A percentile compares a stretch with the other conserved stretches of the same genome.
These are phyloP conservation scores for Lodderomyces theae DNA, from an alignment of 1,139 yeast species.

Conservation along the genomic window DNA sequence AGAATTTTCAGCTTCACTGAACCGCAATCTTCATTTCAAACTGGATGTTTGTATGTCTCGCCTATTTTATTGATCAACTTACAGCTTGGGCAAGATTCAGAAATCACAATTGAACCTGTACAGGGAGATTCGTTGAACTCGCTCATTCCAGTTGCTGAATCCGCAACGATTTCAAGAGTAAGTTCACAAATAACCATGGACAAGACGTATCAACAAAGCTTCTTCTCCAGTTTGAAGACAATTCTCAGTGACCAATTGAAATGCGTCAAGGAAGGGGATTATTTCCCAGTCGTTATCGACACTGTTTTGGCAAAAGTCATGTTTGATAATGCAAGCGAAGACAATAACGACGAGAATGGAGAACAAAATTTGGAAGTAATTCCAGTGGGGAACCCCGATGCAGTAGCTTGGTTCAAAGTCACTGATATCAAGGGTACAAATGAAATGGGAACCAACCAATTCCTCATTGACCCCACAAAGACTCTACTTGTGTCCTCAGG, in stretches of 20 bases:
- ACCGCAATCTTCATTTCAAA: conserved; percentile 47
- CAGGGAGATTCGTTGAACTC: conserved; percentile 18
- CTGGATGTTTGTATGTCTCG: conserved; percentile 51
- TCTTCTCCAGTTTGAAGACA: conserved; percentile 59
- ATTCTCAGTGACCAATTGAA: conserved; percentile 60
- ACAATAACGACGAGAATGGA: conserved; percentile 22
- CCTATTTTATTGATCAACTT: conserved; percentile 63
- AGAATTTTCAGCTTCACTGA: conserved; percentile 61
- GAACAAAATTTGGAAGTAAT: conserved; percentile 33
- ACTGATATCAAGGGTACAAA: conserved; percentile 37
- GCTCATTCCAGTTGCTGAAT: conserved; percentile 37
- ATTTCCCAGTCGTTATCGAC: conserved; percentile 77
- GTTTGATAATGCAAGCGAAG: conserved; percentile 32
- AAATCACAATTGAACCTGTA: conserved; percentile 27
- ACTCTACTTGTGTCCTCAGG: conserved; percentile 74
- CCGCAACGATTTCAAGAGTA: conserved; percentile 61
- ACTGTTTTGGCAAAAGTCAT: conserved; percentile 62
- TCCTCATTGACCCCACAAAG: conserved; percentile 57
- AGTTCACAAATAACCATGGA: conserved; percentile 74
- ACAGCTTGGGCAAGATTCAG: conserved; percentile 30
- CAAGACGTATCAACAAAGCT: conserved; percentile 59
- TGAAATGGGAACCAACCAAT: conserved; percentile 41
- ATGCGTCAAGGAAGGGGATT: conserved; percentile 59
- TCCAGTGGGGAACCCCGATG: conserved; percentile 66
- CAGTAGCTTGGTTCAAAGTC: conserved; percentile 82